These are phyloP conservation scores for Symbiodinium natans DNA, from an alignment of 73 alveolate genomes.

Conservation along the genomic window DNA sequence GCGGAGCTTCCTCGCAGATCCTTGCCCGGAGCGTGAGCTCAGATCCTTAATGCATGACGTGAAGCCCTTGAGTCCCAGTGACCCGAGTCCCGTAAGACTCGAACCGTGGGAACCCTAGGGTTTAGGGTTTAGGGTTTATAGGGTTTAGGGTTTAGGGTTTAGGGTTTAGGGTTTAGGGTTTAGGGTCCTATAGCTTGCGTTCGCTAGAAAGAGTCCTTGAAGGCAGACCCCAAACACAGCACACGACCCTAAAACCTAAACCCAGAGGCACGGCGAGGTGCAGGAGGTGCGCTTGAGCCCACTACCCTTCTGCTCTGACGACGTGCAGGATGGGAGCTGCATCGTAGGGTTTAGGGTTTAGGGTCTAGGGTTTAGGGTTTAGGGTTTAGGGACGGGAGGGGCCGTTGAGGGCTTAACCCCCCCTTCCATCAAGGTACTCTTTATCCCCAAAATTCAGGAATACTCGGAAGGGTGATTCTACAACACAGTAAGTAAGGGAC, in stretches of 20 bases:
- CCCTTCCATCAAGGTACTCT: too few species aligned
- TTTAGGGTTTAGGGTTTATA: background rate
- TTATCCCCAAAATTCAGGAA: too few species aligned
- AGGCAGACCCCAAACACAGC: background rate
- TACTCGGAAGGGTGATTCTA: too few species aligned
- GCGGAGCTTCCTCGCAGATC: too few species aligned
- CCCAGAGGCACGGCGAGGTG: background rate
- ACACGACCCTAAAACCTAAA: background rate
- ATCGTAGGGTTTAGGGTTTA: background rate
- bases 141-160: background rate
- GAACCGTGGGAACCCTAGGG: background rate
- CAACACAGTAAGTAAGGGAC: too few species aligned
- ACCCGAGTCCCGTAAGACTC: too few species aligned
- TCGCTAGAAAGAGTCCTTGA: too few species aligned
- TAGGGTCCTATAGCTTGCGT: background rate
- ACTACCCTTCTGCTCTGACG: slow-evolving; percentile 1
- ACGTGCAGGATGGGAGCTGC: background rate
- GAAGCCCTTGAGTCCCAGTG: too few species aligned
- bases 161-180: background rate
- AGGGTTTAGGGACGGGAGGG: background rate
- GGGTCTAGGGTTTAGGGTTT: background rate
- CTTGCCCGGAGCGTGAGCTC: too few species aligned
- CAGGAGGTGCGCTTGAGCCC: background rate
- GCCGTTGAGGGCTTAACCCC: too few species aligned
- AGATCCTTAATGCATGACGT: too few species aligned